Base-by-base conservation (phyloP, 2,329 filamentous ascomycete species). In the Claviceps spartinae region DNA sequence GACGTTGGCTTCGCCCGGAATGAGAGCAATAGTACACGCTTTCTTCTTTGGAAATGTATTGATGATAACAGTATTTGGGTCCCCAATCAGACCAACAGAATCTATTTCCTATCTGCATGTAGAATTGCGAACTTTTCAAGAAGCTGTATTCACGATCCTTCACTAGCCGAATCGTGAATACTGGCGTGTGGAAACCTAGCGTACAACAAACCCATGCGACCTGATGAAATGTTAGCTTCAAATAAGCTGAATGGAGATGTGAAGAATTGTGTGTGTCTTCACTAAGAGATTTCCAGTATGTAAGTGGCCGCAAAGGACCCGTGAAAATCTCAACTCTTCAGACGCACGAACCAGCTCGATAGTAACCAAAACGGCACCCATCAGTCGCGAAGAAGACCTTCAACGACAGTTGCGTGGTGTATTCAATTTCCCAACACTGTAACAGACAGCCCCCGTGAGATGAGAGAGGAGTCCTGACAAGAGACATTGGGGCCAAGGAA, bases 391-490 rank as follows among this genome's bases (percentile, higher is more conserved):
- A 63, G 63, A 63, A 51, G 60, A 66, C 58, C 63, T 34, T 59
- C 60, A 59, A 54, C 43, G 57, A 61, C 64, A 63, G 59, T 65
- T 60, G 66, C 68, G 60, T 73, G 76, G 76, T 67, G 64, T 66
- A 4, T 48, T 96, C 75, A 69, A 83, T 98, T 81, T 97, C 84
- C 93, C 93, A 96, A 88, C 82, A 85, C 85, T 88, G 87, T 98
- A 98, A 98, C 93, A 94, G 90, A 88, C 79, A 72, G 75, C 81
- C 83, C 83, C 85, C 87, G 93, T 82, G 68, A 76, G 75, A 71
- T 68, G 71, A 77, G 69, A 72, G 74, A 77, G 83, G 79, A 76
- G 86, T 94, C 91, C 93, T 94, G 88, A 93, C 89, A 72, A 76
- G 70, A 62, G 73, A 70, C 77, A 76, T 82, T 86, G 83, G 83